Base-by-base conservation (phyloP, 306 rosid species). In the Acacia crassicarpa region DNA sequence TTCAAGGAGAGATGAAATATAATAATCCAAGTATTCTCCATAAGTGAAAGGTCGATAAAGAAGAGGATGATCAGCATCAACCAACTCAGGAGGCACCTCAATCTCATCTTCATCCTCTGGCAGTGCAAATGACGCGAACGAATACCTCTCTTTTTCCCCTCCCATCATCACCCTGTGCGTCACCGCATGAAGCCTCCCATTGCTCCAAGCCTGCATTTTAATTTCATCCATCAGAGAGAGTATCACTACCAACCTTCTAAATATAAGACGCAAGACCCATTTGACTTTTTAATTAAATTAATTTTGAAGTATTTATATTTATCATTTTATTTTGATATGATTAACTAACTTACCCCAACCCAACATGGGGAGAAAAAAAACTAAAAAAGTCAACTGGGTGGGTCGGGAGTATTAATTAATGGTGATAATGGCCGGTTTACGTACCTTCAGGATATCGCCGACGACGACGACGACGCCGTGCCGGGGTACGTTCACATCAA, bases 391-490 rank as follows among this genome's bases (percentile, higher is more conserved):
- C 40, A 35, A 35, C 6, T 38, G 8, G 41, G 8, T 38, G 8
- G 41, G 8, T 6, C 8, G 8, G 8, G 41, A 38, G 8, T 38
- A 38, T 38, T 38, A 38, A 38, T 38, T 44, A 10, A 44, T 45
- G 49, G 3, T 45, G 49, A 45, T 45, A 11, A 45, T 45, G 15
- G 49, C 3, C 9, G 12, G 46, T 13, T 43, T 5, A 51, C n/a
- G 8, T 61, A 87, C 92, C 88, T 86, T 86, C 0, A 88, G 85
- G 9, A 84, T 61, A 54, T 89, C 93, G n/a, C 91, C 93, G 22
- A 83, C 79, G n/a, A 89, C 13, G 48, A 82, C 86, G 2, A 80
- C 70, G 20, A 79, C 70, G 4, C 85, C 86, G 25, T 76, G 30
- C 5, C 51, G 44, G 7, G 92, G 91, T 22, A 89, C 61, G 16